Evolutionary conservation across 495 filamentous ascomycete species (phyloP), one percentile per base, ranked within the genome.

Genomic region (Penicillium parvum): DNA sequence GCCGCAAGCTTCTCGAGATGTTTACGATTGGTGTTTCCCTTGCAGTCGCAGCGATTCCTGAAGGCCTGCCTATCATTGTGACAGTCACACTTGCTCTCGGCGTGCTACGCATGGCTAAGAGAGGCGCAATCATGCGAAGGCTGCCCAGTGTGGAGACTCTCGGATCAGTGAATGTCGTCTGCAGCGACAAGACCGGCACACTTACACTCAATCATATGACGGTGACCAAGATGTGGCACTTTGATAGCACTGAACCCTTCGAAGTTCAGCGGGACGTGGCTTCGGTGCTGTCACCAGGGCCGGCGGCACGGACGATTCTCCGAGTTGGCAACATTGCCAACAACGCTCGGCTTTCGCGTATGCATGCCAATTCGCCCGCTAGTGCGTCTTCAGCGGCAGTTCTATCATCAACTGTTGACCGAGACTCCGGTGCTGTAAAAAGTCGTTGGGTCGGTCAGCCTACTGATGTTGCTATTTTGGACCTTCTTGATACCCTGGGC

Each of bases 191-290:
- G 69, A 99, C 92, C 14, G 86, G 91, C 16, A 98, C 92, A 15
- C 63, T 99, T 38, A 99, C 92, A 0, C 86, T 86, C 64, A 99
- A 97, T 58, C 94, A 97, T 57, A 96, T 97, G 91, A 94, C 94
- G 2, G 90, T 94, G 2, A 92, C 90, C 12, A 94, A 95, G 55
- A 81, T 97, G 69, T 99, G 92, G 92, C 84, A 88, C 55, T 90
- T 92, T 53, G 86, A 88, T 45, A 76, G 79, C 16, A 61, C 71
- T 1, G 72, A 73, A 12, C 82, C 88, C 10, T 72, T 92, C 19
- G 83, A 92, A 50, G 79, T 94, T 6, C 78, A 84, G 33, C 81
- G 79, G 17, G 84, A 88, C 35, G 75, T 84, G 28, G 71, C 78
- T 34, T 78, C 78, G 5, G 66, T 68, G 16, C 7, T 58, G 28